These are phyloP conservation scores for Ophiostoma quercus DNA, from an alignment of 2,329 filamentous ascomycete species.

Conservation along the genomic window DNA sequence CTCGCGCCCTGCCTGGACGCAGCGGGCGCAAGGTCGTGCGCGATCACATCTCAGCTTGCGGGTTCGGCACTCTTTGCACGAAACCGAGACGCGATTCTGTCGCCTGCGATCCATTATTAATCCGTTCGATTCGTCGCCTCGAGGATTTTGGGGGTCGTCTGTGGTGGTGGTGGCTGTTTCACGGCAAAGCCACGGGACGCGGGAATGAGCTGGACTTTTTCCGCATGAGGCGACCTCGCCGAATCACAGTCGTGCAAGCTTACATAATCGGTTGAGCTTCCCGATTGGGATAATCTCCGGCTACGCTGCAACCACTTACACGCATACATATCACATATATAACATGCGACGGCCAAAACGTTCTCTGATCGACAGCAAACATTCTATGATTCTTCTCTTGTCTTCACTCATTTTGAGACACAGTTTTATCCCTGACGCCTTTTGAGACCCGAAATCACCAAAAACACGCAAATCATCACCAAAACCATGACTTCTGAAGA, in stretches of 20 bases:
- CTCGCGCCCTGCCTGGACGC: conserved; percentile 8
- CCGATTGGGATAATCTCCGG: not conserved
- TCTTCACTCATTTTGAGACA: not conserved
- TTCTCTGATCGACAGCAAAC: not conserved
- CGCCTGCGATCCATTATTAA: conserved; percentile 7
- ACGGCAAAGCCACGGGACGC: not conserved
- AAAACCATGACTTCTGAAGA: not conserved
- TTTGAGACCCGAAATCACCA: not conserved
- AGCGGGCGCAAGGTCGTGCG: conserved; percentile 7
- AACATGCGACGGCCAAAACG: not conserved
- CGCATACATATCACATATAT: not conserved
- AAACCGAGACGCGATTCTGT: conserved; percentile 11
- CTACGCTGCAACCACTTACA: not conserved
- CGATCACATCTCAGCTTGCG: conserved; percentile 11
- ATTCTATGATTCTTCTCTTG: not conserved
- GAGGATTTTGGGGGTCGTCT: conserved; percentile 6
- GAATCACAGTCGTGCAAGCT: not conserved
- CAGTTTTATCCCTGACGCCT: not conserved
- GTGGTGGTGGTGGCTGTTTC: conserved; percentile 12
- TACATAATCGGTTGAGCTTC: conserved; percentile 7
- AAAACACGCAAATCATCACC: not conserved
- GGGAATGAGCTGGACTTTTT: conserved; percentile 5
- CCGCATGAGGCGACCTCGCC: conserved; percentile 6
- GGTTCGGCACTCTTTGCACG: conserved; percentile 13
- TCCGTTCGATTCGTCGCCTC: conserved; percentile 2